Conservation (phyloP, 106 monocot species). For the Dactylorhiza incarnata region DNA sequence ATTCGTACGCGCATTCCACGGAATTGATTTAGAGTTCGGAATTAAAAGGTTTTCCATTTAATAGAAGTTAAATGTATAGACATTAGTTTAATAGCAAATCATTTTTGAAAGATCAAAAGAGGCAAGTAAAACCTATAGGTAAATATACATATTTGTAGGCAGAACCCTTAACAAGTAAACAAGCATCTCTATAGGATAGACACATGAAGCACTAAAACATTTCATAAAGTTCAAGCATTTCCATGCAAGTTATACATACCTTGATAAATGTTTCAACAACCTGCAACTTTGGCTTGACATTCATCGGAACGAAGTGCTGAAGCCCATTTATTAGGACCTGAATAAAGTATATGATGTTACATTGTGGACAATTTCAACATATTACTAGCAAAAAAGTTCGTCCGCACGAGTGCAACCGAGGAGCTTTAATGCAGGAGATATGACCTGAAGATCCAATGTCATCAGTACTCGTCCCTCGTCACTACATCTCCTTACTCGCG, state of each 20-base stretch:
- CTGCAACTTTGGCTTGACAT: slow-evolving; percentile 85
- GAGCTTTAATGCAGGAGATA: neutral
- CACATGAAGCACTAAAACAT: neutral
- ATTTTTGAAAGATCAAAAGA: too few relatives aligned
- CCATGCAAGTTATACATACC: slow-evolving; percentile 29
- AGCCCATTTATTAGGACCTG: slow-evolving; percentile 92
- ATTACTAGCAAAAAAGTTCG: neutral
- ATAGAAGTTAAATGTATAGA: too few relatives aligned
- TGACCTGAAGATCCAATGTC: slow-evolving; percentile 96
- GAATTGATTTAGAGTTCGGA: too few relatives aligned
- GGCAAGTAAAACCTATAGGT: neutral
- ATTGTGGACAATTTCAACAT: neutral
- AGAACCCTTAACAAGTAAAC: neutral
- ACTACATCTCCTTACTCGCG: slow-evolving; percentile 87
- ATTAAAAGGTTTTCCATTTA: too few relatives aligned
- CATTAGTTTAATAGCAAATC: too few relatives aligned
- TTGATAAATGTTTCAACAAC: slow-evolving; percentile 85
- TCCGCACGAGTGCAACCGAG: neutral
- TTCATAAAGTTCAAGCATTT: neutral
- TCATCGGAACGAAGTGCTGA: slow-evolving; percentile 61
- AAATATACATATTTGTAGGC: neutral
- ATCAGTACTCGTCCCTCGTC: slow-evolving; percentile 95
- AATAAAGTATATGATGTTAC: slow-evolving; percentile 6
- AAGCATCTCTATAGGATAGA: neutral
- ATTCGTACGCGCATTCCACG: too few relatives aligned